These are phyloP conservation scores for Chaetomium tenue DNA, from an alignment of 495 filamentous ascomycete species.

Conservation along the genomic window DNA sequence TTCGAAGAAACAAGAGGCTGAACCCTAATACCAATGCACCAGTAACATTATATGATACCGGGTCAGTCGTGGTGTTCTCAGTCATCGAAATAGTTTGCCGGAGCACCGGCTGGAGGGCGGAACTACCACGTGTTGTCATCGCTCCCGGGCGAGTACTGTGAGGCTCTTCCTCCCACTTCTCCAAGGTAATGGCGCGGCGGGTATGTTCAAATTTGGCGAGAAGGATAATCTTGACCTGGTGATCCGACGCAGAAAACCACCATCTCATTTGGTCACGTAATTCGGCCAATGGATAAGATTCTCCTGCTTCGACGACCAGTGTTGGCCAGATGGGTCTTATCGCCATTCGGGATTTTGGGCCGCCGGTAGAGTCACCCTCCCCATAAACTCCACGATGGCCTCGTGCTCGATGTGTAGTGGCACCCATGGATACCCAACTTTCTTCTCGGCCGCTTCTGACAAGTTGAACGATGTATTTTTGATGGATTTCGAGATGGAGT, in stretches of 20 bases:
- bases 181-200: constrained; percentile 25
- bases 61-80: constrained; percentile 17
- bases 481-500: constrained; percentile 22
- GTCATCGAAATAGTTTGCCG: constrained; percentile 11
- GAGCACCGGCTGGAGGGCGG: constrained; percentile 11
- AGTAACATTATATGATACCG: constrained; percentile 29
- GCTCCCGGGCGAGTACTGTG: constrained; percentile 22
- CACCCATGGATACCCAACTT: constrained; percentile 18
- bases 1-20: constrained; percentile 26
- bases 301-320: constrained; percentile 37
- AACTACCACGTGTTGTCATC: constrained; percentile 10
- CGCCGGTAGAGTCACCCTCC: constrained; percentile 30
- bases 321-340: constrained; percentile 34
- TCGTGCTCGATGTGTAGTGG: constrained; percentile 18
- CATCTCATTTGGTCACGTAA: constrained; percentile 32
- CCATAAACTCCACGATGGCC: constrained; percentile 26
- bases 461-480: constrained; percentile 15
- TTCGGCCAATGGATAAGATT: constrained; percentile 28
- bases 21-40: constrained; percentile 28
- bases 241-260: constrained; percentile 38
- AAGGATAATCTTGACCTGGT: constrained; percentile 36
- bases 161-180: constrained; percentile 14
- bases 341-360: constrained; percentile 25
- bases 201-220: constrained; percentile 26
- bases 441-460: constrained; percentile 1